These are phyloP conservation scores for Penicillium concentricum DNA, from an alignment of 2,329 filamentous ascomycete genomes.

Conservation along the genomic window DNA sequence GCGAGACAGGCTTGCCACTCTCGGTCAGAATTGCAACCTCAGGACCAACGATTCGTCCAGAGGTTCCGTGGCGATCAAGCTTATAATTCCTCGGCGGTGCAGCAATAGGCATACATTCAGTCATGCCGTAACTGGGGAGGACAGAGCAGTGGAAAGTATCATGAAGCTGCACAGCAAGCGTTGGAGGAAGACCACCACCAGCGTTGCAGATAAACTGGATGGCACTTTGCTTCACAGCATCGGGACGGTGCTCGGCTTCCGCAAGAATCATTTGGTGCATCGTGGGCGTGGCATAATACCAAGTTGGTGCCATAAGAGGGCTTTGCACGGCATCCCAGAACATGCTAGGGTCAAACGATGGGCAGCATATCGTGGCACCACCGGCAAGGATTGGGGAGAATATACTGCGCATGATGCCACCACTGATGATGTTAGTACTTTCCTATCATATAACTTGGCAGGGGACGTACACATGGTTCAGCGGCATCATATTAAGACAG, in stretches of 20 bases:
- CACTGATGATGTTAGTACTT: constrained; percentile 31
- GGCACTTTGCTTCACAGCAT: constrained; percentile 44
- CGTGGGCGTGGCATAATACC: constrained; percentile 60
- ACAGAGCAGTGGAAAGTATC: constrained; percentile 54
- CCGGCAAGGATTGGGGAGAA: constrained; percentile 56
- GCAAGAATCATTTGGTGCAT: constrained; percentile 58
- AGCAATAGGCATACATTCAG: constrained; percentile 60
- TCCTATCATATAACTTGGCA: too few relatives aligned
- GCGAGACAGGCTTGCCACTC: constrained; percentile 34
- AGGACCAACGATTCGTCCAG: constrained; percentile 53
- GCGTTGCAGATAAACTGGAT: constrained; percentile 58
- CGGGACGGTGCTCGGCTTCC: constrained; percentile 42
- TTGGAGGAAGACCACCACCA: constrained; percentile 54
- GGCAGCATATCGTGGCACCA: constrained; percentile 55
- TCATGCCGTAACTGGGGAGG: constrained; percentile 60
- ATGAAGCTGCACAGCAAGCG: constrained; percentile 50
- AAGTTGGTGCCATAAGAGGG: constrained; percentile 46
- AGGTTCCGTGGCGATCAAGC: constrained; percentile 55
- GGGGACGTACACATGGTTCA: constrained; percentile 54
- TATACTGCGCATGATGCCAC: constrained; percentile 56
- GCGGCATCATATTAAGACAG: constrained; percentile 61
- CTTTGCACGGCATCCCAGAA: constrained; percentile 57
- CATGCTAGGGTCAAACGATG: constrained; percentile 54
- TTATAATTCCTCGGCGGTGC: constrained; percentile 55
- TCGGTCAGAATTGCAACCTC: constrained; percentile 52